Conservation (phyloP, 108 stramenopile genomes). For the Cylindrotheca closterium region DNA sequence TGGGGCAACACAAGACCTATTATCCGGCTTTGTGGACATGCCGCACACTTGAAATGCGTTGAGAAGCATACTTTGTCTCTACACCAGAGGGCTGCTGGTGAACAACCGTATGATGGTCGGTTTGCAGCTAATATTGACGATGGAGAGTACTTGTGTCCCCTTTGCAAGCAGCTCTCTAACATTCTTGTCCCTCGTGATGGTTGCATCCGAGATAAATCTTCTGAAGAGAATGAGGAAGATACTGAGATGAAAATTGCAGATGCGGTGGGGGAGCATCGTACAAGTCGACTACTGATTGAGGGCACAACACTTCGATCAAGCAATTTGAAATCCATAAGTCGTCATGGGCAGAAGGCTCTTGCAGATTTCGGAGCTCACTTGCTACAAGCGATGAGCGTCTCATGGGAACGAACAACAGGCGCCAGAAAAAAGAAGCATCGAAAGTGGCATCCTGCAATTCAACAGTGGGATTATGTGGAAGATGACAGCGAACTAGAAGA, state of each 20-base stretch:
- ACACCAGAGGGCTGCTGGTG: slow-evolving; percentile 75
- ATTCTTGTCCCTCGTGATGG: slow-evolving; percentile 87
- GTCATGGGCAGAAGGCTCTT: slow-evolving; percentile 54
- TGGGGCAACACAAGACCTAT: slow-evolving; percentile 90
- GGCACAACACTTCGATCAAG: slow-evolving; percentile 5
- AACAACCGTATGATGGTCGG: slow-evolving; percentile 88
- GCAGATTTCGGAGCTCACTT: slow-evolving; percentile 71
- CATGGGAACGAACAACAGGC: slow-evolving; percentile 55
- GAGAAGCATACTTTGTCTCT: slow-evolving; percentile 89
- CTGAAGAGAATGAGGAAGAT: slow-evolving; percentile 7
- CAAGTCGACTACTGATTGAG: slow-evolving; percentile 12
- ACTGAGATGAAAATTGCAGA: background rate
- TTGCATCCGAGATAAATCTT: slow-evolving; percentile 17
- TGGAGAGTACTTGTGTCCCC: slow-evolving; percentile 94
- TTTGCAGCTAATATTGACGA: slow-evolving; percentile 90
- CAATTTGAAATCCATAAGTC: slow-evolving; percentile 12
- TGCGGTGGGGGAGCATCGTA: slow-evolving; percentile 1
- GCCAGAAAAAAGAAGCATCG: slow-evolving; percentile 39
- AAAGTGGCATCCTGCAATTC: slow-evolving; percentile 71
- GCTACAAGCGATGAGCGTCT: slow-evolving; percentile 69
- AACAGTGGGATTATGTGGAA: slow-evolving; percentile 84
- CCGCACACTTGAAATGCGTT: slow-evolving; percentile 93
- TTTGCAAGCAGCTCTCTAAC: slow-evolving; percentile 96
- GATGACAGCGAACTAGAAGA: slow-evolving; percentile 21
- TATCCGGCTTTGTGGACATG: slow-evolving; percentile 92